Evolutionary conservation across 257 asterid genomes (phyloP).

Genomic region (Plectranthus barbatus): DNA sequence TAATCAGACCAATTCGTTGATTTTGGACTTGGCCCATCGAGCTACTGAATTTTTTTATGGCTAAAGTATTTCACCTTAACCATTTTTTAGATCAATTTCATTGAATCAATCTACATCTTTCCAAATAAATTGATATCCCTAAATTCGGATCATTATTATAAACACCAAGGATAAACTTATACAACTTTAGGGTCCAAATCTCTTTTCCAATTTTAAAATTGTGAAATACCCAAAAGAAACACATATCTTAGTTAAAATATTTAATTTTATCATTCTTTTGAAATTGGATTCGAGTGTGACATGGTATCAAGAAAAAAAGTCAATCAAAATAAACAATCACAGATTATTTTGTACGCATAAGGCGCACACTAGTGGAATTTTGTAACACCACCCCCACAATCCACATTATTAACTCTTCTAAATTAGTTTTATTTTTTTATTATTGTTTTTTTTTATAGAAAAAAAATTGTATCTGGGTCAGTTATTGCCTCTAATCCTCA

Average conservation of each 20-base stretch:
- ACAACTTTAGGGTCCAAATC: not conserved
- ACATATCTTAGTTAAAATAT: not conserved
- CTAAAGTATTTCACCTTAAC: too few relatives aligned
- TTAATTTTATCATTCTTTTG: not conserved
- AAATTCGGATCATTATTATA: too few relatives aligned
- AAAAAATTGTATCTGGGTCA: too few relatives aligned
- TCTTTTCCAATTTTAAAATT: not conserved
- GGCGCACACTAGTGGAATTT: slow-evolving; percentile 6
- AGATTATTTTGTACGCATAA: not conserved
- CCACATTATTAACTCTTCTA: not conserved
- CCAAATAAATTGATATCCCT: too few relatives aligned
- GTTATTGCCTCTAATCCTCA: not conserved
- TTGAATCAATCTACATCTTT: too few relatives aligned
- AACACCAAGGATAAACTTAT: too few relatives aligned
- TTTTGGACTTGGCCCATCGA: too few relatives aligned
- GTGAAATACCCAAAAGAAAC: not conserved
- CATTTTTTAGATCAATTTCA: too few relatives aligned
- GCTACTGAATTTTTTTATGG: too few relatives aligned
- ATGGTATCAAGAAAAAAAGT: slow-evolving; percentile 2
- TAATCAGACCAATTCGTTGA: too few relatives aligned
- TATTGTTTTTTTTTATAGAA: too few relatives aligned
- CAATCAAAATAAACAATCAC: not conserved
- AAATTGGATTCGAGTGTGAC: slow-evolving; percentile 5
- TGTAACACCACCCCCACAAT: not conserved
- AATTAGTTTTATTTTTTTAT: too few relatives aligned